These are phyloP conservation scores for Diphasiastrum complanatum DNA, from an alignment of 83 land plant genomes.

Conservation along the genomic window DNA sequence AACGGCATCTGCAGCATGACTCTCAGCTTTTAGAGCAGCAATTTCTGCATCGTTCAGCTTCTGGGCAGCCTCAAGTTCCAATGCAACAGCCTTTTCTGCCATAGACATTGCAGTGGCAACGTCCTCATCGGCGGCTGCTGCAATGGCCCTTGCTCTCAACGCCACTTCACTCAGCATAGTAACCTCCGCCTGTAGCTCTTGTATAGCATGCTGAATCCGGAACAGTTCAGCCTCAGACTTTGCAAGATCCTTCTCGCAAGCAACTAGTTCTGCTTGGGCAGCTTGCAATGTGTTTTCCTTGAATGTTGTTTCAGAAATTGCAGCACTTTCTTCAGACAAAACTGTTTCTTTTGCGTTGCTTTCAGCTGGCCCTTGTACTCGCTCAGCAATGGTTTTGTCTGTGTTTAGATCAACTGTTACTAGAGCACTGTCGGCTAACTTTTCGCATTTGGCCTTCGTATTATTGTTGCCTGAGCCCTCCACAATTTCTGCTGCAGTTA, in stretches of 20 bases:
- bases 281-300: conserved; percentile 38
- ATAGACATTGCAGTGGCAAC: conserved; percentile 85
- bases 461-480: background rate
- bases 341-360: background rate
- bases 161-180: conserved; percentile 49
- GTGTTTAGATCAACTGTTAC: background rate
- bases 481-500: background rate
- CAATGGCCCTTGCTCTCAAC: conserved; percentile 46
- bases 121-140: conserved; percentile 83
- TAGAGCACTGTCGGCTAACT: background rate
- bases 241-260: conserved; percentile 32
- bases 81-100: conserved; percentile 91
- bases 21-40: conserved; percentile 72
- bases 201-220: conserved; percentile 47
- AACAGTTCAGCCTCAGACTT: conserved; percentile 56
- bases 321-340: conserved; percentile 9
- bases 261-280: conserved; percentile 47
- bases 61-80: conserved; percentile 83
- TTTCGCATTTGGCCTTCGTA: background rate
- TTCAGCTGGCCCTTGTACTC: background rate
- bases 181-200: conserved; percentile 62
- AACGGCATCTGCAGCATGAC: conserved; percentile 21
- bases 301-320: conserved; percentile 7
- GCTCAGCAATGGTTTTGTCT: too few species aligned
- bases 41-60: conserved; percentile 80